phyloP scores from a whole-genome alignment of 345 rosid genomes.

The Euphorbia tirucalli region DNA sequence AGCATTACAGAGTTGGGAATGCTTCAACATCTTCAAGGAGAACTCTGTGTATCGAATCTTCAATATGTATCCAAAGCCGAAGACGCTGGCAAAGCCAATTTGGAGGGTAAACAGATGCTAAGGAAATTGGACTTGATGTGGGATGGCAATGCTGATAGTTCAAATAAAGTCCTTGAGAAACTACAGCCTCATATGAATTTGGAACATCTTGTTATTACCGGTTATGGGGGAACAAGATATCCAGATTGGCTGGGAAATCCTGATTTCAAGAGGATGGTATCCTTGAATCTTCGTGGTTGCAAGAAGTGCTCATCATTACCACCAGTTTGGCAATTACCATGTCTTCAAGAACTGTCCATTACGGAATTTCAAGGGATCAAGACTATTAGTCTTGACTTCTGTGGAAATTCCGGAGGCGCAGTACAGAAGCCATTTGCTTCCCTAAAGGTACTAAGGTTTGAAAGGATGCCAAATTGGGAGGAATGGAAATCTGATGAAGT shows the following conservation, averaged over 20 bases:
- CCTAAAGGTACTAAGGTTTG: no score
- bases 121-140: background rate
- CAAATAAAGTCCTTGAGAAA: background rate
- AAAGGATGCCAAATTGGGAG: no score
- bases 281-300: no score
- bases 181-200: slow-evolving; percentile 3
- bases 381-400: no score
- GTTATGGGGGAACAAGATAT: slow-evolving; percentile 1
- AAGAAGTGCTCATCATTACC: no score
- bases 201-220: background rate
- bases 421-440: no score
- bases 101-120: slow-evolving; percentile 13
- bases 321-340: no score
- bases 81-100: slow-evolving; percentile 17
- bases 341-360: no score
- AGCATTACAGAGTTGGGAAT: slow-evolving; percentile 10
- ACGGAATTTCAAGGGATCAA: no score
- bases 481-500: no score
- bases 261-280: no score
- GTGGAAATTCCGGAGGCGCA: no score
- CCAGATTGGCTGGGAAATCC: slow-evolving; percentile 8
- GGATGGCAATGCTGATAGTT: background rate
- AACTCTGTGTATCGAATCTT: slow-evolving; percentile 11
- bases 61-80: slow-evolving; percentile 8
- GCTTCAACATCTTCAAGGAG: slow-evolving; percentile 11